A percentile compares a stretch with the other conserved stretches of the same genome.
These are phyloP conservation scores for Davidsoniella neocaledoniae DNA, from an alignment of 2,329 filamentous ascomycete species.

Conservation along the genomic window DNA sequence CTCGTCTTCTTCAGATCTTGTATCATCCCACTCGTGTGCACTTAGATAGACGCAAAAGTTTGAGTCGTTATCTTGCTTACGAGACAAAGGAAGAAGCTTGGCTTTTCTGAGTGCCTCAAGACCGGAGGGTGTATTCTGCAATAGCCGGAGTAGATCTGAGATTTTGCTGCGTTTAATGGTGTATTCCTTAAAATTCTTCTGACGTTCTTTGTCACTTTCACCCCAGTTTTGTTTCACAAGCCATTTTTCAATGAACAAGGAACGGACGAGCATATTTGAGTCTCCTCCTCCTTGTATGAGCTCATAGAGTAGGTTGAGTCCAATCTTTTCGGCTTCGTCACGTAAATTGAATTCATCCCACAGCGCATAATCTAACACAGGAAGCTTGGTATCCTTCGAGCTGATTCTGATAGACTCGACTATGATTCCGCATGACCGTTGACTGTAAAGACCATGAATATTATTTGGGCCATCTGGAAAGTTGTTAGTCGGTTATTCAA, in stretches of 20 bases:
- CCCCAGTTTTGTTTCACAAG: constrained; percentile 59
- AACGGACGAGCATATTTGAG: constrained; percentile 39
- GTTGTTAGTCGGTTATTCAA: neutral
- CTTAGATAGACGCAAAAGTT: neutral
- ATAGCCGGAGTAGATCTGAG: constrained; percentile 33
- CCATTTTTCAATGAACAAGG: constrained; percentile 55
- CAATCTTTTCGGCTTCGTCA: constrained; percentile 43
- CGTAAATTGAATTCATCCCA: constrained; percentile 48
- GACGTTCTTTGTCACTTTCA: constrained; percentile 31
- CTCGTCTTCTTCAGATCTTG: too few species aligned
- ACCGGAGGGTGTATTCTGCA: constrained; percentile 34
- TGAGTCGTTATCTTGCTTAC: neutral
- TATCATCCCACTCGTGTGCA: constrained; percentile 12
- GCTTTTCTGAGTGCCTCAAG: constrained; percentile 32
- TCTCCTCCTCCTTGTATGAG: constrained; percentile 41
- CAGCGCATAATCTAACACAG: neutral
- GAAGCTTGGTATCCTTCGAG: too few species aligned
- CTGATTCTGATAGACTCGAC: too few species aligned
- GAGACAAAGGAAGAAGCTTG: constrained; percentile 26
- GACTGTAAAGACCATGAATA: constrained; percentile 26
- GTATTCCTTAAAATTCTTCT: constrained; percentile 37
- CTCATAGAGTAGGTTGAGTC: constrained; percentile 38
- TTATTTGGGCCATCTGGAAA: constrained; percentile 24
- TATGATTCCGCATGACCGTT: constrained; percentile 23
- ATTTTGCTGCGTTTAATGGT: constrained; percentile 27